Conservation (phyloP, 2,329 filamentous ascomycete species). For the Clonostachys sp. region DNA sequence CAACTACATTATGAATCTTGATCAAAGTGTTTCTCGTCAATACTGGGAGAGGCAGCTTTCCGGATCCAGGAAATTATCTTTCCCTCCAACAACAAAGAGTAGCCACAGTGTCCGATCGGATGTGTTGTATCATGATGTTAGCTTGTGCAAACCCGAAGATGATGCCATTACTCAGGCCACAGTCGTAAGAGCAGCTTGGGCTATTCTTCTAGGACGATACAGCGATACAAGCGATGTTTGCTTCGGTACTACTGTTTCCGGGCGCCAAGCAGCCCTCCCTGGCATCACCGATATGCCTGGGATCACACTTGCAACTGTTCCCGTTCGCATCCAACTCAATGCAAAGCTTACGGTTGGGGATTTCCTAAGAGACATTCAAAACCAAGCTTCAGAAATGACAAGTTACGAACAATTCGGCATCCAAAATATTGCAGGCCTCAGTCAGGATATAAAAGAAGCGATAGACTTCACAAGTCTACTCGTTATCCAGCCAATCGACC, state of each 20-base stretch:
- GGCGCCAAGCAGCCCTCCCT: slow-evolving; percentile 9
- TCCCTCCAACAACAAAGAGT: not conserved
- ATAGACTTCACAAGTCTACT: slow-evolving; percentile 9
- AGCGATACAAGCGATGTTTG: slow-evolving; percentile 20
- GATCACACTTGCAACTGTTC: slow-evolving; percentile 8
- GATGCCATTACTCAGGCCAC: slow-evolving; percentile 7
- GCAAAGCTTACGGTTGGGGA: slow-evolving; percentile 3
- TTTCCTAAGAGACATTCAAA: slow-evolving; percentile 4
- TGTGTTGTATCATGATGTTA: not conserved
- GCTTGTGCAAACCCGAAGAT: not conserved
- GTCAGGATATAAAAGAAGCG: slow-evolving; percentile 3
- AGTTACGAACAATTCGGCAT: slow-evolving; percentile 10
- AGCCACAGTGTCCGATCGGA: not conserved
- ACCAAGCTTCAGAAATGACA: slow-evolving; percentile 5
- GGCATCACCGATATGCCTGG: slow-evolving; percentile 5
- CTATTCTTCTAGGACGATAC: slow-evolving; percentile 12
- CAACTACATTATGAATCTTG: slow-evolving; percentile 28
- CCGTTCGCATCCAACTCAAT: slow-evolving; percentile 4
- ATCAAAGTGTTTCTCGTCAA: not conserved
- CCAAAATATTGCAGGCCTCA: slow-evolving; percentile 8
- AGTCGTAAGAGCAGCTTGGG: slow-evolving; percentile 4
- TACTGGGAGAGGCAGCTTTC: not conserved
- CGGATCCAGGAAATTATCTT: slow-evolving; percentile 2
- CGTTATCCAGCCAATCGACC: slow-evolving; percentile 3
- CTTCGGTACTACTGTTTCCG: slow-evolving; percentile 10